Base-by-base conservation (phyloP, 139 green algal species). In the Closterium sp. region DNA sequence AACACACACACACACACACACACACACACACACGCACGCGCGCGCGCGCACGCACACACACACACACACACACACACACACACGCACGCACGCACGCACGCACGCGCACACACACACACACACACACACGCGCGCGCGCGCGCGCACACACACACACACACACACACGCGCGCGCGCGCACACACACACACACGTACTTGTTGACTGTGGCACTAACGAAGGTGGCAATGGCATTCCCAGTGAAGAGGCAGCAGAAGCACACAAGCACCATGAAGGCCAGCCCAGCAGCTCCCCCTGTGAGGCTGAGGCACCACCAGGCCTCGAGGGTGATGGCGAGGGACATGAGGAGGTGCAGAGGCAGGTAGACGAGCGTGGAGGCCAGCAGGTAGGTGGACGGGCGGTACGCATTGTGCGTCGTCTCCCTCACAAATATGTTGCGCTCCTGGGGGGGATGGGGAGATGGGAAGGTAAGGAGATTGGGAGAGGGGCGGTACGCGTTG, bases 181-280 rank as follows among this genome's bases (percentile, higher is more conserved):
- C n/a, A n/a, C n/a, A n/a, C n/a, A n/a, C n/a, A n/a, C n/a, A 38
- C 3, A 70, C 45, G 62, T 79, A 79, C 62, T 79, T 79, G 62
- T 79, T 79, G 62, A 79, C 62, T 24, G 62, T 79, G 90, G 29
- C 45, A 70, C 45, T 70, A 4, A 70, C 45, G 91, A 95, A 94
- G n/a, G 62, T 93, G 70, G 95, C 92, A 89, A 95, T 95, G 27
- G 91, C 31, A 87, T 95, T 95, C 17, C 86, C 92, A 6, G 50
- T 88, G 86, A 92, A 42, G 88, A 95, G 31, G 92, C 5, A 32
- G 30, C 91, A 70, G 30, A 91, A 95, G 24, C 94, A 30, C 30
- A 89, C 45, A 62, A 95, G 38, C 17, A 70, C 88, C 88, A 95
- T 95, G 30, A 95, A 95, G 93, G 89, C 87, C 62, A 95, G 93